These are phyloP conservation scores for Isabelozyma heimii DNA, from an alignment of 805 yeast genomes.

Conservation along the genomic window DNA sequence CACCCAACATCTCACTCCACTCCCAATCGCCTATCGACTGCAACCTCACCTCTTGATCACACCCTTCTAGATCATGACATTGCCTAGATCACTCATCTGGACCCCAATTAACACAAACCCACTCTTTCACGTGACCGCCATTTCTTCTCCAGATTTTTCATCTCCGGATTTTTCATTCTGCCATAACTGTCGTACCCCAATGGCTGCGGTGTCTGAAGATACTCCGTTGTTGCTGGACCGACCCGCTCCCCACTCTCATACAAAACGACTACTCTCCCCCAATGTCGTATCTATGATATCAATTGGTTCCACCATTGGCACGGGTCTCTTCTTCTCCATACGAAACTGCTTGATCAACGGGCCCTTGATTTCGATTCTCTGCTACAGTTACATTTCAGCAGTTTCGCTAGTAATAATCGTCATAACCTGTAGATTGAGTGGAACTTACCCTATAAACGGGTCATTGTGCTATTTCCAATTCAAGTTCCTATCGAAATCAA, in stretches of 20 bases:
- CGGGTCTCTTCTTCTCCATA: conserved; percentile 19
- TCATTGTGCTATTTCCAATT: conserved; percentile 18
- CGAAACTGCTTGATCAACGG: conserved; percentile 11
- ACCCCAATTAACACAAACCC: too few species aligned
- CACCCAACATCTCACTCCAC: too few species aligned
- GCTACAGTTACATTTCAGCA: conserved; percentile 15
- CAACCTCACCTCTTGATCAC: too few species aligned
- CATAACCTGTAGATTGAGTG: conserved; percentile 16
- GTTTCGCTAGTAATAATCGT: conserved; percentile 18
- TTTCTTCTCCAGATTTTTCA: background rate
- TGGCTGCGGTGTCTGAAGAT: background rate
- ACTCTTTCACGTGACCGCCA: too few species aligned
- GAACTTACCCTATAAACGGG: conserved; percentile 14
- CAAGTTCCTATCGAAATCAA: conserved; percentile 12
- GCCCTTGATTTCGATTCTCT: conserved; percentile 14
- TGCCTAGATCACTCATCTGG: too few species aligned
- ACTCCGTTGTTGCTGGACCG: background rate
- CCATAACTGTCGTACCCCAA: background rate
- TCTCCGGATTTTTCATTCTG: background rate
- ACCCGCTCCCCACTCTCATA: background rate
- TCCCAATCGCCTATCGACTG: too few species aligned
- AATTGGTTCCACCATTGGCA: conserved; percentile 23
- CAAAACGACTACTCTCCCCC: background rate
- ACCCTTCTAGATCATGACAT: too few species aligned
- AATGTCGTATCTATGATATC: conserved; percentile 13